Evolutionary conservation across 2,329 filamentous ascomycete species (phyloP).

Genomic region (Rutstroemia sp.): DNA sequence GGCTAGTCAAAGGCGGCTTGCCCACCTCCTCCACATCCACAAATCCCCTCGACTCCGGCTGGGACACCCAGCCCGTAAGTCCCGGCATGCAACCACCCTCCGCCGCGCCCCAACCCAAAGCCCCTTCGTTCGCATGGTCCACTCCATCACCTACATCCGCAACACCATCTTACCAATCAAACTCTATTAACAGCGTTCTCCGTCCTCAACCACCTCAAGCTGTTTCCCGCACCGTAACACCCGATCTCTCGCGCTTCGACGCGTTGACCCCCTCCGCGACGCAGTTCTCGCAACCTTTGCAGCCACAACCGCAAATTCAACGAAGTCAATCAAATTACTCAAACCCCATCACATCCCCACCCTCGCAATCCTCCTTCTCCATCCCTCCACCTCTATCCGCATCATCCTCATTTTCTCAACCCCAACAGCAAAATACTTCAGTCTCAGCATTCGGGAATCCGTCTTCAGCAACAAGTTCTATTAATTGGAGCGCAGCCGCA

Average conservation of each 20-base stretch:
- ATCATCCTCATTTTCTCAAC: background rate
- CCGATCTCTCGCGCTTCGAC: constrained; percentile 48
- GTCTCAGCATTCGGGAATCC: constrained; percentile 13
- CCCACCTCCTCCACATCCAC: constrained; percentile 24
- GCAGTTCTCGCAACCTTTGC: constrained; percentile 52
- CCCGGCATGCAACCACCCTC: constrained; percentile 31
- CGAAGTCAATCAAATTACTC: constrained; percentile 5
- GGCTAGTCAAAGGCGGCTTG: constrained; percentile 71
- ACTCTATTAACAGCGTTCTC: constrained; percentile 14
- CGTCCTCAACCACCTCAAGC: constrained; percentile 32
- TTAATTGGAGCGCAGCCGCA: constrained; percentile 45
- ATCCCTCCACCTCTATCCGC: constrained; percentile 36
- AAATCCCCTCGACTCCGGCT: constrained; percentile 40
- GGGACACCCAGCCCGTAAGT: constrained; percentile 39
- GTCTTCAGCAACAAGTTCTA: too few species aligned
- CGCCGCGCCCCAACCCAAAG: constrained; percentile 32
- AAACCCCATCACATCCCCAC: background rate
- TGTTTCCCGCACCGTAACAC: constrained; percentile 49
- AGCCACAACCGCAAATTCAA: constrained; percentile 35
- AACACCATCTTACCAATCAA: constrained; percentile 13
- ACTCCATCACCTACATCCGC: constrained; percentile 41
- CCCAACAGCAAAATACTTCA: constrained; percentile 14
- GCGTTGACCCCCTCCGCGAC: constrained; percentile 51
- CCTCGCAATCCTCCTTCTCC: constrained; percentile 4
- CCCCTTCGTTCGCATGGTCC: constrained; percentile 56